phyloP scores from a whole-genome alignment of 106 monocot species.

The Acorus calamus region DNA sequence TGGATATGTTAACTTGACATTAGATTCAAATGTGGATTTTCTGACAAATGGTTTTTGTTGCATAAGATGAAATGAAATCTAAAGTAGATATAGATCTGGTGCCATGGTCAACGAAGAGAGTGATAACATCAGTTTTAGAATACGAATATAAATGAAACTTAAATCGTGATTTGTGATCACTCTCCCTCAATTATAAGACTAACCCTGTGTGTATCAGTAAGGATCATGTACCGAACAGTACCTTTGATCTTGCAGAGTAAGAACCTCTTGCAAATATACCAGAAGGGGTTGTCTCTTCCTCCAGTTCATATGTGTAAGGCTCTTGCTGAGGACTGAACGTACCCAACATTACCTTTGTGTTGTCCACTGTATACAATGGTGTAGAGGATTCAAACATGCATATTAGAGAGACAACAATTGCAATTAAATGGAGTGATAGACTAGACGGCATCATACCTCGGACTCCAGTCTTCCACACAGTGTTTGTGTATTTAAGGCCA shows the following conservation, averaged over 20 bases:
- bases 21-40: no score
- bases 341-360: conserved; percentile 75
- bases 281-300: conserved; percentile 87
- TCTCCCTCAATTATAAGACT: no score
- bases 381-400: not conserved
- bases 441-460: conserved; percentile 34
- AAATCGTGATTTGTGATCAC: no score
- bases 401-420: not conserved
- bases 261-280: conserved; percentile 74
- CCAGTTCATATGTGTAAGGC: conserved; percentile 63
- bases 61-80: no score
- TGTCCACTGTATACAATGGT: conserved; percentile 46
- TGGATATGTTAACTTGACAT: no score
- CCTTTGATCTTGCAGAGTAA: conserved; percentile 78
- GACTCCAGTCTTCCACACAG: conserved; percentile 85
- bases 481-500: conserved; percentile 71
- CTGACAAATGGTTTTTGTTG: no score
- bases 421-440: not conserved
- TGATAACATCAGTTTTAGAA: no score
- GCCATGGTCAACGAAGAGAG: no score
- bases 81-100: no score
- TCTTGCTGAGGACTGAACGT: conserved; percentile 83
- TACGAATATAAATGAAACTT: no score
- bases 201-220: no score
- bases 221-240: not conserved